Evolutionary conservation across 176 grass and related monocot genomes (phyloP), one percentile per base, ranked within the genome.

Genomic region (Carex cristatella): DNA sequence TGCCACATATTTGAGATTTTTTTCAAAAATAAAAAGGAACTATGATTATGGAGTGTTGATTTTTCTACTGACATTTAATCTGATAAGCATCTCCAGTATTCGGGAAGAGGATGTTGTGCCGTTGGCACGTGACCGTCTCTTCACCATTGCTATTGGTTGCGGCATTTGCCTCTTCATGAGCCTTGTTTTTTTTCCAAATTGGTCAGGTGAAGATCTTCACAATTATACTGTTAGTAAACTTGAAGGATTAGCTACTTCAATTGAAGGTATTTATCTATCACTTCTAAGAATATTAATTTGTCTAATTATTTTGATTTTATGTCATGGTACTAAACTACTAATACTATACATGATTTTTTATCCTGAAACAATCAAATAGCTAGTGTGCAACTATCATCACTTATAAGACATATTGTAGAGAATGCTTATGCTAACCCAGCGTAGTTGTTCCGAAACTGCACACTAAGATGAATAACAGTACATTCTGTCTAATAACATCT

Each of bases 191-290:
- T 27, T 98, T 0, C 95, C 95, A 81, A 98, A 94, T 53, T 98
- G 95, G 95, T 94, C 93, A 0, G 93, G 95, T 46, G 93, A 98
- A 87, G 95, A 98, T 80, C 91, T 98, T 66, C 95, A 98, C 64
- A 90, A 55, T 71, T 84, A 73, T 73, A 98, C 95, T 23, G 91
- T 85, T 11, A 32, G 1, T 51, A 98, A 98, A 90, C 89, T 98
- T 33, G 93, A 94, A 93, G 88, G 86, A 16, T 85, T 94, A 60
- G 93, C 91, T 64, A 90, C 60, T 81, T 94, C 95, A 44, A 89
- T 94, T 79, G 91, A 98, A 94, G 92, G 94, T 54, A 38, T 38
- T 42, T 38, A 84, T 68, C 14, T 81, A 72, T 68, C 28, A 71
- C 33, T 83, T 77, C 16, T 75, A 56, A 49, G 0, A 83, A 63